Base-by-base conservation (phyloP, 2,329 filamentous ascomycete species). In the Diaporthe helianthi region DNA sequence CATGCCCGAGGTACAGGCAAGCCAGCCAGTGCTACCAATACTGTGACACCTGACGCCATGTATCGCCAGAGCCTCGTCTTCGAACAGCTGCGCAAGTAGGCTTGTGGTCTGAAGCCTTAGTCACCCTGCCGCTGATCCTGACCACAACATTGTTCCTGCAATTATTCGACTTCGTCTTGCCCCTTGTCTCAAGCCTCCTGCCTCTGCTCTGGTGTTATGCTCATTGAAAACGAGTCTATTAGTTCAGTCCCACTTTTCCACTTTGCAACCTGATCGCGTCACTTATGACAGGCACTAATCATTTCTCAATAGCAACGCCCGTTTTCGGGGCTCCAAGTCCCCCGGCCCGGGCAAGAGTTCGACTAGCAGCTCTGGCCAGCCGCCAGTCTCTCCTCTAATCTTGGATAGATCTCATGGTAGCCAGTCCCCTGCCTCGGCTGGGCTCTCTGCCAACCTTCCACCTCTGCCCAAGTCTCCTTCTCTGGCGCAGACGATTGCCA, bases 401-500 rank as follows among this genome's bases (percentile, higher is more conserved):
- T 26, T 69, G 63, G 64, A 80, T 81, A 75, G 81, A 69, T 79
- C 83, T 61, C 85, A 85, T 76, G 81, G 80, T 73, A 84, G 79
- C 76, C 84, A 87, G 73, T 83, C 85, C 44, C 54, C 70, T 36
- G 67, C 67, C 12, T 83, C 87, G 44, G 78, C 82, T 63, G 86
- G 78, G 75, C 76, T 86, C 72, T 85, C 87, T 69, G 86, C 87
- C 51, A 87, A 85, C 77, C 84, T 90, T 53, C 87, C 88, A 71
- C 88, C 88, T 70, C 81, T 90, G 74, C 86, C 87, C 58, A 89
- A 84, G 76, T 90, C 89, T 70, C 88, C 89, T 69, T 89, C 88
- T 52, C 83, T 91, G 69, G 83, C 88, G 70, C 86, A 89, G 77
- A 89, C 87, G 71, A 90, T 93, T 80, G 88, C 90, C 61, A 88